Percentiles rank a stretch among this genome's conserved stretches.
These are phyloP conservation scores for Basipetospora chlamydospora DNA, from an alignment of 2,329 filamentous ascomycete species.

Conservation along the genomic window DNA sequence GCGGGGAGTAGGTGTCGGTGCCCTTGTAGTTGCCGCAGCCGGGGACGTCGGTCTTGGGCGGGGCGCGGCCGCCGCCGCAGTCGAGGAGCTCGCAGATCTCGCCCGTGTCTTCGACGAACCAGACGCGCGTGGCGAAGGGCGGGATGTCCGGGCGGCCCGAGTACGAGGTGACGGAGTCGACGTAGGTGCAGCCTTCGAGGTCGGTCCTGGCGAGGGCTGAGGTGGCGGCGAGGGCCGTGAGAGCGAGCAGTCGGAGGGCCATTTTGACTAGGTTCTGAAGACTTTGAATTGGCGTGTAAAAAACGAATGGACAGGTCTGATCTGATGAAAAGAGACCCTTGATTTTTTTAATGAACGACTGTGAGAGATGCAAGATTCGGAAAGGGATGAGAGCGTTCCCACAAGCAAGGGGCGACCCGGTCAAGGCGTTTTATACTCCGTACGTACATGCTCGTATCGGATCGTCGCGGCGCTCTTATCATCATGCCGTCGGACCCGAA, in stretches of 20 bases:
- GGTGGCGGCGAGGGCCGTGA: constrained; percentile 16
- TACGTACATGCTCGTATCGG: too few relatives aligned
- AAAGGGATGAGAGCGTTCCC: too few relatives aligned
- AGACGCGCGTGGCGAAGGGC: constrained; percentile 33
- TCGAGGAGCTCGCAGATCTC: constrained; percentile 51
- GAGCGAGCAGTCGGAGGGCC: constrained; percentile 11
- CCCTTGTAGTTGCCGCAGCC: constrained; percentile 43
- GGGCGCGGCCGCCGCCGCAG: constrained; percentile 53
- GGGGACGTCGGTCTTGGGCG: constrained; percentile 47
- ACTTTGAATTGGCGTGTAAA: too few relatives aligned
- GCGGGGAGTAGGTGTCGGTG: constrained; percentile 37
- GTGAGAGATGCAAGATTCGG: background rate
- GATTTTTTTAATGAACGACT: background rate
- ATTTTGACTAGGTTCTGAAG: too few relatives aligned
- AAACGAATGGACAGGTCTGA: constrained; percentile 2
- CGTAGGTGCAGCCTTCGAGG: constrained; percentile 26
- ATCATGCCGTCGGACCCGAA: too few relatives aligned
- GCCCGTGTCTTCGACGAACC: constrained; percentile 47
- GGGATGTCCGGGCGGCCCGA: constrained; percentile 15
- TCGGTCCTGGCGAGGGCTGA: constrained; percentile 28
- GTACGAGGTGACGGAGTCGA: constrained; percentile 18
- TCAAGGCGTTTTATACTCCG: too few relatives aligned
- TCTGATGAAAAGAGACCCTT: background rate
- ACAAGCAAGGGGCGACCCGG: too few relatives aligned
- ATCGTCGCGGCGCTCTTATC: too few relatives aligned